Evolutionary conservation across 495 filamentous ascomycete genomes (phyloP).

Genomic region (Bryoglossum gracile): DNA sequence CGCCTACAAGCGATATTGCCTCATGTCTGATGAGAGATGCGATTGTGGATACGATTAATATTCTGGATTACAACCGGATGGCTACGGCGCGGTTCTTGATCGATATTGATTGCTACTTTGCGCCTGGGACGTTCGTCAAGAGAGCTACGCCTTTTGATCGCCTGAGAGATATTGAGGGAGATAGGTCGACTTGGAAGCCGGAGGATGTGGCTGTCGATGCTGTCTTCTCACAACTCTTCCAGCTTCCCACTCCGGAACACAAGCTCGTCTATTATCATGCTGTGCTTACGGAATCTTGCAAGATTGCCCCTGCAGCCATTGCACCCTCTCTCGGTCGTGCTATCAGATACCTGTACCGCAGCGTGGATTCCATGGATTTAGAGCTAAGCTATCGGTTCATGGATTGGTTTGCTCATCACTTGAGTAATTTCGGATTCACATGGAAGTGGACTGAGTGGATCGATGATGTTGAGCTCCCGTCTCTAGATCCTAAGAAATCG

Average conservation of each 20-base stretch:
- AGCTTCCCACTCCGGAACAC: slow-evolving; percentile 80
- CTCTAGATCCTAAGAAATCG: slow-evolving; percentile 79
- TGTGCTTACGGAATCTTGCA: slow-evolving; percentile 89
- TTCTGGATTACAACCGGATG: slow-evolving; percentile 86
- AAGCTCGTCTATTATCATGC: slow-evolving; percentile 96
- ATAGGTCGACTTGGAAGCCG: slow-evolving; percentile 85
- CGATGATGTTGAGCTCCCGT: slow-evolving; percentile 71
- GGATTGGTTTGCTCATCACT: slow-evolving; percentile 96
- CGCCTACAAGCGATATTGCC: slow-evolving; percentile 63
- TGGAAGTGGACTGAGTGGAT: slow-evolving; percentile 99
- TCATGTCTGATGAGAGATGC: slow-evolving; percentile 77
- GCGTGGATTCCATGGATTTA: slow-evolving; percentile 71
- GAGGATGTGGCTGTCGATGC: slow-evolving; percentile 97
- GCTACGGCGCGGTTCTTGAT: slow-evolving; percentile 82
- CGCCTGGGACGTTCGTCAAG: slow-evolving; percentile 80
- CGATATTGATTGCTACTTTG: slow-evolving; percentile 91
- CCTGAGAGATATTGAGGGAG: slow-evolving; percentile 65
- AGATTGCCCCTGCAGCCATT: slow-evolving; percentile 89
- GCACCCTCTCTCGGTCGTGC: slow-evolving; percentile 92
- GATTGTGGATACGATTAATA: slow-evolving; percentile 88
- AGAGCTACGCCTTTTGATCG: slow-evolving; percentile 87
- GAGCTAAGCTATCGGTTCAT: slow-evolving; percentile 83
- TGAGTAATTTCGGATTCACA: slow-evolving; percentile 98
- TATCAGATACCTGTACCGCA: slow-evolving; percentile 83
- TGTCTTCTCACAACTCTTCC: slow-evolving; percentile 89